A percentile compares a stretch with the other conserved stretches of the same genome.
These are phyloP conservation scores for Penicillium ochrochloron DNA, from an alignment of 495 filamentous ascomycete species.

Conservation along the genomic window DNA sequence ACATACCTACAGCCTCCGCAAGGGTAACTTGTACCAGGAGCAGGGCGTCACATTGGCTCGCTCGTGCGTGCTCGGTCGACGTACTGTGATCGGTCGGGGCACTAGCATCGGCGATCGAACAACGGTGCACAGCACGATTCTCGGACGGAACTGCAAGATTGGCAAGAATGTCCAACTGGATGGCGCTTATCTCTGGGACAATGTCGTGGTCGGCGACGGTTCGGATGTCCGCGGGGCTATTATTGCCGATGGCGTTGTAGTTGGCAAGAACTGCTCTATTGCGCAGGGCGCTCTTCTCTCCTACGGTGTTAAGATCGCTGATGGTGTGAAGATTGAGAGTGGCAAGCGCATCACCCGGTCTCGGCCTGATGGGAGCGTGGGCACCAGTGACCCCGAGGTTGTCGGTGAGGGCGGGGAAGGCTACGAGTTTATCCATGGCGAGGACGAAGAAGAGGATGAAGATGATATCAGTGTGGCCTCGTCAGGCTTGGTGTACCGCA, in stretches of 20 bases:
- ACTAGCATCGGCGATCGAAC: constrained; percentile 76
- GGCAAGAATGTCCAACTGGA: constrained; percentile 80
- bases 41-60: constrained; percentile 72
- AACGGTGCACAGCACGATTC: constrained; percentile 69
- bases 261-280: constrained; percentile 73
- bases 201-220: constrained; percentile 73
- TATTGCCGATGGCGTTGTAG: constrained; percentile 67
- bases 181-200: constrained; percentile 90
- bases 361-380: constrained; percentile 50
- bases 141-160: constrained; percentile 84
- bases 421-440: constrained; percentile 53
- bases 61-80: constrained; percentile 66
- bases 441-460: constrained; percentile 57
- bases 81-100: constrained; percentile 73
- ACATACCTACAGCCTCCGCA: constrained; percentile 72
- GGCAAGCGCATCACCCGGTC: constrained; percentile 60
- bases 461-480: constrained; percentile 49
- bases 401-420: constrained; percentile 53
- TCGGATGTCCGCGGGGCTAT: constrained; percentile 73
- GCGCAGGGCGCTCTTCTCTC: constrained; percentile 78
- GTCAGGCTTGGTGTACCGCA: constrained; percentile 70
- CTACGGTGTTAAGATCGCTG: constrained; percentile 71
- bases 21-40: constrained; percentile 71
- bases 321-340: constrained; percentile 57
- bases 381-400: constrained; percentile 53